phyloP scores from a whole-genome alignment of 495 filamentous ascomycete species.

The Cudoniella acicularis region DNA sequence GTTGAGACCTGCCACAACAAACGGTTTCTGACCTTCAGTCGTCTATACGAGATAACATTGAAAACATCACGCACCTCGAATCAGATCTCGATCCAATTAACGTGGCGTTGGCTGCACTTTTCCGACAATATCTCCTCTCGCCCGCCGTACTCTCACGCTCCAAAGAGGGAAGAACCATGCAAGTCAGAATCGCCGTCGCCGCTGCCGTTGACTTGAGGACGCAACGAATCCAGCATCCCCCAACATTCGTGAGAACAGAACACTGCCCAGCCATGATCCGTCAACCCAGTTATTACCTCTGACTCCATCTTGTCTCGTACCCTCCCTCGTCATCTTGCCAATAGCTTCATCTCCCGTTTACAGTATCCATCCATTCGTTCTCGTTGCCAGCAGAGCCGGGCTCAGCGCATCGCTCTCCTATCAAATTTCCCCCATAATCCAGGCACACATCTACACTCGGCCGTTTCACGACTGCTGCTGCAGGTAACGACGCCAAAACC shows the following conservation, averaged over 20 bases:
- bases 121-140: neutral
- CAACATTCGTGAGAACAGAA: neutral
- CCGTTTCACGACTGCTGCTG: neutral
- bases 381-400: neutral
- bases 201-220: neutral
- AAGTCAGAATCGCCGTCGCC: neutral
- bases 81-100: no score
- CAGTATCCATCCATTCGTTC: neutral
- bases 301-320: neutral
- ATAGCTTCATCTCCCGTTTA: neutral
- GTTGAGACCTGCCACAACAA: no score
- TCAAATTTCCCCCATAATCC: neutral
- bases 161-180: neutral
- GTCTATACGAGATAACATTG: no score
- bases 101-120: no score
- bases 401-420: neutral
- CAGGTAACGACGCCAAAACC: neutral
- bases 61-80: no score
- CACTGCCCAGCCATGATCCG: no score
- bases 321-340: neutral
- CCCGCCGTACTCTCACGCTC: neutral
- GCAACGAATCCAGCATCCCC: neutral
- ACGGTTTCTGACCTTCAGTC: no score
- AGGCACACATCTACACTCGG: neutral
- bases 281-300: no score